Base-by-base conservation (phyloP, 441 rosid species). In the Isatis lusitanica region DNA sequence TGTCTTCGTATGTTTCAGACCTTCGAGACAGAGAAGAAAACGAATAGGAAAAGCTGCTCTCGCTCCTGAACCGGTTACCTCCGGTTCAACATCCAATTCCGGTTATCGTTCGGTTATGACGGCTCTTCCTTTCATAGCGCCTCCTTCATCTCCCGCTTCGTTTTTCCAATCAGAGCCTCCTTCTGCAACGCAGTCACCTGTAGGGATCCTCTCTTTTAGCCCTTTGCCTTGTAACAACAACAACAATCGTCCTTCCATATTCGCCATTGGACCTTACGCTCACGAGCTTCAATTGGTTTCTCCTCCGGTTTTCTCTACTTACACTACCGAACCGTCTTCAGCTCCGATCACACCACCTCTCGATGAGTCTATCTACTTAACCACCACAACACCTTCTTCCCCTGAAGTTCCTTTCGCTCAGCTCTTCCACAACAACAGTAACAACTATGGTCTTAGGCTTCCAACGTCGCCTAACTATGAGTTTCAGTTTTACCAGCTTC, bases 361-460 rank as follows among this genome's bases (percentile, higher is more conserved):
- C 0, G 81, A 94, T 0, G 81, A 94, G 63, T 92, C 91, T 31
- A 74, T 90, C 76, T 91, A 90, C 81, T 76, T 89, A 79, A 88
- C 93, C 58, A 73, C 67, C 3, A 76, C 80, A n/a, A 88, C 92
- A 10, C 98, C 98, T 18, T 92, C 98, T 64, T 94, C 98, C 0
- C 98, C 98, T 0, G 97, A 92, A 85, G 97, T 94, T 24, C 98
- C 98, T 43, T 94, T 94, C 80, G 98, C 98, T 39, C 96, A 79
- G 80, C 74, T 94, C 39, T 83, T 47, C 74, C 24, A 21, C 24
- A 26, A 26, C 17, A 85, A 78, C 35, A 76, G 62, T 33, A 66
- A 73, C 17, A 87, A 81, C 73, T 59, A 58, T 52, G 80, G 73
- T 52, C 83, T 51, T 73, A 81, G 83, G 74, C 85, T 83, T 76